Evolutionary conservation across 2,329 filamentous ascomycete genomes (phyloP), one percentile per base, ranked within the genome.

Genomic region (Pyricularia pennisetigena): DNA sequence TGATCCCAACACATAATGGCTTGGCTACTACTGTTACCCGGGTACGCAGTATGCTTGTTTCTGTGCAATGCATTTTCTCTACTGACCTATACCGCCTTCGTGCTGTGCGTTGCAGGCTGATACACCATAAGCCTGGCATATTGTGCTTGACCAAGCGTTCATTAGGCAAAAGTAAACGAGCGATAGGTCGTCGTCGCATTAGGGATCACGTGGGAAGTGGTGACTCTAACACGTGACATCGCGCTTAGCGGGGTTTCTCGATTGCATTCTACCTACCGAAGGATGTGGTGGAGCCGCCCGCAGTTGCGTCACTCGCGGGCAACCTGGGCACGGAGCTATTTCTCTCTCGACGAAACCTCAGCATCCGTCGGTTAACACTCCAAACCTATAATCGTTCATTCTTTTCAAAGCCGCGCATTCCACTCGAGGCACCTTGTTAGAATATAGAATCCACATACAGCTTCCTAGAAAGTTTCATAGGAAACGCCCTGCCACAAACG

Each of bases 251-350:
- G 57, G 57, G 57, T 61, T 49, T 49, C 41, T 49, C 41, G 41
- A 41, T 41, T 41, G 3, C 49, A 23, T 57, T n/a, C 10, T 63
- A 62, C 70, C 29, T 32, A 32, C 70, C 29, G 6, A 32, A 75
- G 79, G 71, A 82, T 79, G 75, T 74, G 76, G 32, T 49, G 64
- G 32, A 26, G 32, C 35, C 16, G 20, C n/a, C 35, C 16, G 16
- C 69, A 69, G 70, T 71, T 72, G 71, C 72, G 72, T 73, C 72
- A 73, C 72, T 72, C 70, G 54, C 20, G 70, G 69, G 71, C 70
- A 69, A 71, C 71, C 71, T 67, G n/a, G 30, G 30, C 16, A 41
- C 28, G 23, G n/a, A 65, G 28, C 64, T 24, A 32, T 61, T 61
- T 26, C n/a, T 23, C n/a, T 14, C 57, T n/a, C 57, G 57, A 12